phyloP scores from a whole-genome alignment of 306 rosid species.

The Prunus campanulata region DNA sequence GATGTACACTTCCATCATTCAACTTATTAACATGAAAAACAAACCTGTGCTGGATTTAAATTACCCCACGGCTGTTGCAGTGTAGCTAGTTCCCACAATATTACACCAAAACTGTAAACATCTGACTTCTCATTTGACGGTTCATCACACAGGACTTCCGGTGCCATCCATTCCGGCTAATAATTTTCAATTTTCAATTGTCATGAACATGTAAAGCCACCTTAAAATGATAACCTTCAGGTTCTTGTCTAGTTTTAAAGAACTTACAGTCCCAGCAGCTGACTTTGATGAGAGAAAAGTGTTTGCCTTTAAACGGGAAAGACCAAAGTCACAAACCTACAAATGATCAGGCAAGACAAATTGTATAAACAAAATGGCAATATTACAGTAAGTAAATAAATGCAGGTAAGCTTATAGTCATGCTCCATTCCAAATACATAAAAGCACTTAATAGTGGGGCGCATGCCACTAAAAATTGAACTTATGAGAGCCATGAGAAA shows the following conservation, averaged over 20 bases:
- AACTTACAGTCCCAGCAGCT: conserved; percentile 97
- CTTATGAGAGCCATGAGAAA: not conserved
- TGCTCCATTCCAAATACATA: not conserved
- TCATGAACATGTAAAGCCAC: conserved; percentile 1
- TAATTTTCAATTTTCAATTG: conserved; percentile 8
- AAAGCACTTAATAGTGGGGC: not conserved
- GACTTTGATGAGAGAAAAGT: conserved; percentile 97
- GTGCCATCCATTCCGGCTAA: conserved; percentile 98
- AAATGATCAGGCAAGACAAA: conserved; percentile 15
- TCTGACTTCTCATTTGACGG: conserved; percentile 97
- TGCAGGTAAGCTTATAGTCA: not conserved
- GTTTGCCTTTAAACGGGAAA: conserved; percentile 90
- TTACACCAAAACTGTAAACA: conserved; percentile 93
- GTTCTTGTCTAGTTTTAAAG: conserved; percentile 17
- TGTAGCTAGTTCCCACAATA: conserved; percentile 92
- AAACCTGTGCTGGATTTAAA: conserved; percentile 94
- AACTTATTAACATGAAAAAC: conserved; percentile 23
- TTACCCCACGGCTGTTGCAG: conserved; percentile 93
- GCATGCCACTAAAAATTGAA: not conserved
- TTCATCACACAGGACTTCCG: conserved; percentile 99
- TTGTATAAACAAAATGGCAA: not conserved
- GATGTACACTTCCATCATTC: conserved; percentile 3
- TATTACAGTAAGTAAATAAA: not conserved
- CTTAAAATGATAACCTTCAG: conserved; percentile 11
- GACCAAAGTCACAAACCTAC: conserved; percentile 98